Evolutionary conservation across 2,329 filamentous ascomycete genomes (phyloP).

Genomic region (Fusarium sp.): DNA sequence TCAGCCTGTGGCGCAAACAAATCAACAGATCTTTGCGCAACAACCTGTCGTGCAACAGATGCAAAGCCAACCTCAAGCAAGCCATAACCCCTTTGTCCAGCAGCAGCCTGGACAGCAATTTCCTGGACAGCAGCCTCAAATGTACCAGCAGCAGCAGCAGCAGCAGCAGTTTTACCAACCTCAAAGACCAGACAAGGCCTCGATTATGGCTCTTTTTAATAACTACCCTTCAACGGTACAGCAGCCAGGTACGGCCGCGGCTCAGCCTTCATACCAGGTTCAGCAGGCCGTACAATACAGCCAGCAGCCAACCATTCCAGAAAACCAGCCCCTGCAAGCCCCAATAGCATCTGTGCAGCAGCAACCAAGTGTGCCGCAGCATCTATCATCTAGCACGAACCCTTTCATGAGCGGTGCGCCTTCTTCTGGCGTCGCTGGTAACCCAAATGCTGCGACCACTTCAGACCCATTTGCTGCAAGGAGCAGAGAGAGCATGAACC

Average conservation of each 20-base stretch:
- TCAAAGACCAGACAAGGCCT: slow-evolving; percentile 70
- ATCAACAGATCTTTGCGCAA: slow-evolving; percentile 41
- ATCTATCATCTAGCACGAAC: slow-evolving; percentile 59
- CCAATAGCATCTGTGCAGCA: slow-evolving; percentile 37
- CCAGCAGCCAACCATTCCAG: slow-evolving; percentile 41
- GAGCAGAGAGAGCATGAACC: slow-evolving; percentile 76
- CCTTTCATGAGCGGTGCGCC: slow-evolving; percentile 59
- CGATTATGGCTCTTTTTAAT: slow-evolving; percentile 79
- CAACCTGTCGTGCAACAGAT: slow-evolving; percentile 32
- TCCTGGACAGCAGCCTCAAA: slow-evolving; percentile 31
- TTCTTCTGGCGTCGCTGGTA: slow-evolving; percentile 34
- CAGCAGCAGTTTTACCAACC: slow-evolving; percentile 52
- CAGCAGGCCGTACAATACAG: slow-evolving; percentile 25
- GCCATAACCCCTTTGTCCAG: slow-evolving; percentile 42
- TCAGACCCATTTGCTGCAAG: slow-evolving; percentile 54
- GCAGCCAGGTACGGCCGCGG: slow-evolving; percentile 43
- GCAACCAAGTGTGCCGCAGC: slow-evolving; percentile 45
- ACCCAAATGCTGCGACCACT: slow-evolving; percentile 32
- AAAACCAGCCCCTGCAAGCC: slow-evolving; percentile 39
- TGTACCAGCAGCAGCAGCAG: slow-evolving; percentile 39
- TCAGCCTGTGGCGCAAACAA: slow-evolving; percentile 40
- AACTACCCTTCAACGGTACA: slow-evolving; percentile 64
- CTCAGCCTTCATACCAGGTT: slow-evolving; percentile 28
- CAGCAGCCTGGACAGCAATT: slow-evolving; percentile 32
- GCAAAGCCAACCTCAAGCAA: slow-evolving; percentile 22